Conservation (phyloP, 352 stramenopile species). For the Pythium plurisporium region DNA sequence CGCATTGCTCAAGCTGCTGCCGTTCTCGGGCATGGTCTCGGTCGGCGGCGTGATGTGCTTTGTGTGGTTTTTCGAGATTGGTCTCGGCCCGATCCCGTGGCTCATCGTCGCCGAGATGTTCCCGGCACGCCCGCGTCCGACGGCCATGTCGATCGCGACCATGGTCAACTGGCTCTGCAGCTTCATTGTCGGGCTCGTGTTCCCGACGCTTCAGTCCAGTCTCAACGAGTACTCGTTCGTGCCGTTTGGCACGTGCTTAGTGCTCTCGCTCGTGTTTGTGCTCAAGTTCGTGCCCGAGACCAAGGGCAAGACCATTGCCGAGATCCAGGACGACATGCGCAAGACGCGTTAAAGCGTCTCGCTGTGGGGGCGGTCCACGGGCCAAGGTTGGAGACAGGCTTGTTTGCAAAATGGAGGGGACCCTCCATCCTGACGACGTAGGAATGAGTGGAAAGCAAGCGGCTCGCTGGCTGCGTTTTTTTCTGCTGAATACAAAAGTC, state of each 20-base stretch:
- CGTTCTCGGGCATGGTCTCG: slow-evolving; percentile 38
- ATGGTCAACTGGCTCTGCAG: slow-evolving; percentile 93
- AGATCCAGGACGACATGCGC: slow-evolving; percentile 37
- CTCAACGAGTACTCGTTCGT: slow-evolving; percentile 77
- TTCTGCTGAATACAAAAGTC: no score
- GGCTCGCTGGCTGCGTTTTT: not conserved
- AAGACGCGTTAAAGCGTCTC: slow-evolving; percentile 19
- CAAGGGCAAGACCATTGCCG: slow-evolving; percentile 48
- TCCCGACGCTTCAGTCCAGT: slow-evolving; percentile 77
- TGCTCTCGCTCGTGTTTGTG: slow-evolving; percentile 52
- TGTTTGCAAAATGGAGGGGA: no score
- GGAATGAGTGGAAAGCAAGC: not conserved
- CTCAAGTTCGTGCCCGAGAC: slow-evolving; percentile 78
- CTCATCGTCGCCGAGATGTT: slow-evolving; percentile 93
- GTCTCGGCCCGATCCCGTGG: slow-evolving; percentile 87
- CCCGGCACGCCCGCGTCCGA: slow-evolving; percentile 80
- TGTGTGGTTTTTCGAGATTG: slow-evolving; percentile 49
- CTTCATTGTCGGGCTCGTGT: slow-evolving; percentile 90
- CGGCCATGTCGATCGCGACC: slow-evolving; percentile 71
- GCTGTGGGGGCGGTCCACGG: no score
- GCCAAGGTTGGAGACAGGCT: no score
- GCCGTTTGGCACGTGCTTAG: slow-evolving; percentile 75
- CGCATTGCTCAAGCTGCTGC: slow-evolving; percentile 37
- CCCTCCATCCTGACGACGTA: not conserved
- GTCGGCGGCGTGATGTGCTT: slow-evolving; percentile 46